These are phyloP conservation scores for Narthecium ossifragum DNA, from an alignment of 106 monocot species.

Conservation along the genomic window DNA sequence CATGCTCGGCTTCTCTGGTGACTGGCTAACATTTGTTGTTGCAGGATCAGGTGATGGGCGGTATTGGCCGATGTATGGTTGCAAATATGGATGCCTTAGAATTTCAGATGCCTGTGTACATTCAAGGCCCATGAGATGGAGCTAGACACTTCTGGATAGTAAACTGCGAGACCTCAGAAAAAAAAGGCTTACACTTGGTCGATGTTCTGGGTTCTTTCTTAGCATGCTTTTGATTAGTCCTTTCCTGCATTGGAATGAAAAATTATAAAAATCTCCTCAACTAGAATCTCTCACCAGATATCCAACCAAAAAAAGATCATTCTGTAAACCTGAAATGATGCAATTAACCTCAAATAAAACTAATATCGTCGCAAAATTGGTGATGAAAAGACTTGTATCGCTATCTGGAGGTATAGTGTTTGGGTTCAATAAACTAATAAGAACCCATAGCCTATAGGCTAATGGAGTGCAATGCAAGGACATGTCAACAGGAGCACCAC, in stretches of 20 bases:
- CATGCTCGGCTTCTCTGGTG: constrained; percentile 31
- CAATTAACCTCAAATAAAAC: too few species aligned
- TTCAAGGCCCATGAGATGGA: background rate
- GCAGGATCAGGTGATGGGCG: constrained; percentile 46
- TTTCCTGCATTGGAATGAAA: constrained; percentile 48
- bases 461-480: too few species aligned
- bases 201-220: constrained; percentile 91
- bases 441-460: too few species aligned
- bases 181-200: constrained; percentile 71
- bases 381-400: too few species aligned
- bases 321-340: too few species aligned
- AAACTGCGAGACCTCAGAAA: too few species aligned
- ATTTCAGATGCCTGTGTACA: constrained; percentile 76
- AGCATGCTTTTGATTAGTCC: constrained; percentile 87
- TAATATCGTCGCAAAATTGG: too few species aligned
- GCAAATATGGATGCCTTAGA: constrained; percentile 63
- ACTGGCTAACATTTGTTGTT: constrained; percentile 15
- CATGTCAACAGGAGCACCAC: too few species aligned
- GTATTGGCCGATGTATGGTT: constrained; percentile 69
- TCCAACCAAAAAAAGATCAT: too few species aligned
- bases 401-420: too few species aligned
- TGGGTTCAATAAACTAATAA: too few species aligned
- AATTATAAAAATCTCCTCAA: background rate
- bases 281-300: too few species aligned
- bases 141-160: background rate